These are phyloP conservation scores for Phaeotremella skinneri DNA, from an alignment of 768 basidiomycete species.

Conservation along the genomic window DNA sequence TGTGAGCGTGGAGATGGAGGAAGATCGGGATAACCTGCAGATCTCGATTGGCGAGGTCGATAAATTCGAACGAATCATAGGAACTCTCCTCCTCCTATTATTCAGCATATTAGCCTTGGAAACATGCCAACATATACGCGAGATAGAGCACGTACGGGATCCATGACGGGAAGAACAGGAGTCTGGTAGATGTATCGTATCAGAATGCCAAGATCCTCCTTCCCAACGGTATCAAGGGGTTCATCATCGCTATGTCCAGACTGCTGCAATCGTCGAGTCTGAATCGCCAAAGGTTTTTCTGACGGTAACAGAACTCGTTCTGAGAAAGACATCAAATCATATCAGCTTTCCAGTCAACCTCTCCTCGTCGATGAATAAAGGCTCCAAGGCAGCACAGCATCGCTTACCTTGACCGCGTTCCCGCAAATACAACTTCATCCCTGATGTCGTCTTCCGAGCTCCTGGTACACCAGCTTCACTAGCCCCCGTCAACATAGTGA, in stretches of 20 bases:
- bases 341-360: neutral
- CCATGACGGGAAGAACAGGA: conserved; percentile 50
- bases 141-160: conserved; percentile 39
- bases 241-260: conserved; percentile 80
- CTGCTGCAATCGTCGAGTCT: conserved; percentile 76
- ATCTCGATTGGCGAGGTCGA: conserved; percentile 77
- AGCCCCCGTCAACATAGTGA: conserved; percentile 58
- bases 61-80: conserved; percentile 68
- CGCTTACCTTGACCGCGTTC: conserved; percentile 53
- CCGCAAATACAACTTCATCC: conserved; percentile 58
- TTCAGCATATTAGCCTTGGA: neutral
- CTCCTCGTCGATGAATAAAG: neutral
- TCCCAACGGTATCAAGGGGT: conserved; percentile 69
- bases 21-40: conserved; percentile 84
- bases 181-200: conserved; percentile 84
- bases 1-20: conserved; percentile 77
- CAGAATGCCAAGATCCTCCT: conserved; percentile 77
- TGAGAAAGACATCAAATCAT: too few relatives aligned
- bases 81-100: conserved; percentile 69
- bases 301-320: conserved; percentile 78
- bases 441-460: conserved; percentile 38
- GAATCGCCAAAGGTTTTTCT: conserved; percentile 81
- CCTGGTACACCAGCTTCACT: conserved; percentile 24
- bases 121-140: neutral
- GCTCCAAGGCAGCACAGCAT: neutral